Evolutionary conservation across 768 basidiomycete species (phyloP), one percentile per base, ranked within the genome.

Genomic region (Amanita brunnescens): DNA sequence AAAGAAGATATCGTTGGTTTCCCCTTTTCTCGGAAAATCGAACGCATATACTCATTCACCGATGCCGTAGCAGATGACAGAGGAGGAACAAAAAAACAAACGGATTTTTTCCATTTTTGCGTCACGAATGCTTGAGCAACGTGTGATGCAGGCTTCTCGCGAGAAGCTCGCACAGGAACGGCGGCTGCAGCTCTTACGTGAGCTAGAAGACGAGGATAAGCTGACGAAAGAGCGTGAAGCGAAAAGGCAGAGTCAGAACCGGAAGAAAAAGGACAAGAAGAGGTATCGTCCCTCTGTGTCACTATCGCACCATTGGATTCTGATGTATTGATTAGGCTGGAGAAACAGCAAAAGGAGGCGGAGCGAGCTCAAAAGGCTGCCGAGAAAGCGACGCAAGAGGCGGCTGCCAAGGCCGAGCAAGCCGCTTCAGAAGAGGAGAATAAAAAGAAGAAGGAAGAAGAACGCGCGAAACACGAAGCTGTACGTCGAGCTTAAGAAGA

Each of bases 21-120:
- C 32, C 46, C 37, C 48, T 70, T 51, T 14, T 50, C 26, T 44
- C 39, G 56, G 30, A 35, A 37, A 51, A 55, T 18, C 44, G 55
- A 46, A 14, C 33, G 40, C 50, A 51, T 51, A 34, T 41, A 52
- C 47, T 55, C 12, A 52, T 58, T 42, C 53, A 47, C 46, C 18
- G 29, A 49, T 56, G 45, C n/a, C 39, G 49, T 57, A 86, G 83
- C 73, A 79, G 41, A 80, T 95, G 79, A 93, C 94, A 2, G 94
- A 97, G 66, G 89, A 91, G 67, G 91, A 97, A 70, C 94, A 95
- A 70, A 95, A 98, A 70, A 96, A 95, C 58, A 92, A 94, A 67
- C 81, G 91, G 45, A 99, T 99, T 95, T 99, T 99, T 74, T 93
- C 92, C 57, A 96, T 99, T 68, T 99, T 99, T 61, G 96, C 96